Evolutionary conservation across 2,329 filamentous ascomycete species (phyloP).

Genomic region (Hymenoscyphus linearis): DNA sequence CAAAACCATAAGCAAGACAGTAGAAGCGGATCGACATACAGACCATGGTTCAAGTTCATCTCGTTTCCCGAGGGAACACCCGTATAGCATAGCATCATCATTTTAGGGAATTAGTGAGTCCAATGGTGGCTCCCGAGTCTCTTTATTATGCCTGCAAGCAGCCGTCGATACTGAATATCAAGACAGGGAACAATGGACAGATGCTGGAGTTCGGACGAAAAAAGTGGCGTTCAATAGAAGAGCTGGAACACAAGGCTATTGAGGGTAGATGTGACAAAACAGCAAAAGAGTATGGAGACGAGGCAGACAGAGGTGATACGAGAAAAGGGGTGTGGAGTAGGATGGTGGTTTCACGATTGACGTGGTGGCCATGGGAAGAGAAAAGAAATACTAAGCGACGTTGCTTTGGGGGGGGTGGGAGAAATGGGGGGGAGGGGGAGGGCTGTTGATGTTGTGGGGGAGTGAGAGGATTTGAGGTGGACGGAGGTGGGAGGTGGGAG

Average conservation of each 20-base stretch:
- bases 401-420: background rate
- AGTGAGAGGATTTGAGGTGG: no score
- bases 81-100: slow-evolving; percentile 3
- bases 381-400: background rate
- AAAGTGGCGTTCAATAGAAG: slow-evolving; percentile 5
- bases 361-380: slow-evolving; percentile 1
- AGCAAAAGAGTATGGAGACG: slow-evolving; percentile 1
- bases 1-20: slow-evolving; percentile 2
- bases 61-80: background rate
- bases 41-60: background rate
- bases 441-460: background rate
- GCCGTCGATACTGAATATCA: background rate
- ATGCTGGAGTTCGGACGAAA: background rate
- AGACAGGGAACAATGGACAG: background rate
- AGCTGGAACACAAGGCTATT: slow-evolving; percentile 4
- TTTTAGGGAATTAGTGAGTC: background rate
- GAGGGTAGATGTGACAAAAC: background rate
- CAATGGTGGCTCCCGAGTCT: slow-evolving; percentile 5
- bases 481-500: background rate
- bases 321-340: background rate
- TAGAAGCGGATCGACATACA: background rate
- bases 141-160: slow-evolving; percentile 5
- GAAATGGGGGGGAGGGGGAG: background rate
- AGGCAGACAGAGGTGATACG: background rate
- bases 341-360: background rate